phyloP scores from a whole-genome alignment of 2,329 filamentous ascomycete species.

The Arthrinium phaeospermum region DNA sequence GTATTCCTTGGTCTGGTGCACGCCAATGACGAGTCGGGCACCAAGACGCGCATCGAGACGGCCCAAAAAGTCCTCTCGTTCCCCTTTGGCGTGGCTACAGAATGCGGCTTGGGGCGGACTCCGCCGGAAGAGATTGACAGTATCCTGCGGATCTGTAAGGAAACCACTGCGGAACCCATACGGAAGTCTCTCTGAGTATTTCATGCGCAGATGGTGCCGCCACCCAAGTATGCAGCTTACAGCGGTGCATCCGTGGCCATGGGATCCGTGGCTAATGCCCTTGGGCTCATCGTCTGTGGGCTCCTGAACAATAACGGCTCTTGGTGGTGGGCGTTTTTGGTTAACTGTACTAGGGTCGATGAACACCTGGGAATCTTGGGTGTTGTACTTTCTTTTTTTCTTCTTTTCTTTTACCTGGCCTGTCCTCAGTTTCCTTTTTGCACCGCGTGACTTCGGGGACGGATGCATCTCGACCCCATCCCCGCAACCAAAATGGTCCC shows the following conservation, averaged over 20 bases:
- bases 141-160: slow-evolving; percentile 31
- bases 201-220: too few relatives aligned
- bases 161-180: slow-evolving; percentile 26
- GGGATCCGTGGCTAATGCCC: too few relatives aligned
- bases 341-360: not conserved
- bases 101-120: slow-evolving; percentile 34
- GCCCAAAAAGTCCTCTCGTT: slow-evolving; percentile 30
- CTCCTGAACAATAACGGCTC: too few relatives aligned
- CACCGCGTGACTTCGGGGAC: not conserved
- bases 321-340: too few relatives aligned
- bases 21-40: slow-evolving; percentile 32
- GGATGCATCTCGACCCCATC: too few relatives aligned
- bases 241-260: too few relatives aligned
- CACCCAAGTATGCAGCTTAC: too few relatives aligned
- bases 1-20: slow-evolving; percentile 34
- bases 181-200: not conserved
- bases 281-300: too few relatives aligned
- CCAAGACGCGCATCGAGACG: slow-evolving; percentile 31
- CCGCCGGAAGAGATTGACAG: slow-evolving; percentile 33
- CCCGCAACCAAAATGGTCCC: not conserved
- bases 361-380: not conserved
- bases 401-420: not conserved
- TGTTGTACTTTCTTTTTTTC: not conserved
- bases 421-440: not conserved
- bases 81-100: slow-evolving; percentile 33